These are phyloP conservation scores for Zopfochytrium polystomum DNA, from an alignment of 371 early-diverging fungal species.

Conservation along the genomic window DNA sequence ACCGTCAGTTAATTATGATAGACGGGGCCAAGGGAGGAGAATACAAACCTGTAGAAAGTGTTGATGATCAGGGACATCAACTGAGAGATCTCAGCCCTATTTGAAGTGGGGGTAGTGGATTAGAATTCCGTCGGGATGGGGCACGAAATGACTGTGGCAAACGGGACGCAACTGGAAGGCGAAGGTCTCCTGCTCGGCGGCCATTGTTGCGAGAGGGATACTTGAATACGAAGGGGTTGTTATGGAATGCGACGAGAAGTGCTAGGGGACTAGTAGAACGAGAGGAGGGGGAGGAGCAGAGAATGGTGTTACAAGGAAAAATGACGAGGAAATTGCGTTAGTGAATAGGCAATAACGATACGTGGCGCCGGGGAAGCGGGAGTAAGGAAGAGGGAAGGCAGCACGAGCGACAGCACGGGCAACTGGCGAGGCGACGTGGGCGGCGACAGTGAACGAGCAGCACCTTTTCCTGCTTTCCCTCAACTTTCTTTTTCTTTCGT, in stretches of 20 bases:
- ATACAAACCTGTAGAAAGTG: constrained; percentile 55
- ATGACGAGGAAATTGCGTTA: too few relatives aligned
- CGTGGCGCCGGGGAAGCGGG: too few relatives aligned
- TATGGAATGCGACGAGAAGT: too few relatives aligned
- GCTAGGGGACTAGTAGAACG: too few relatives aligned
- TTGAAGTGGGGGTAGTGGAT: background rate
- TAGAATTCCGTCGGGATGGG: background rate
- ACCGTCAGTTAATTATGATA: background rate
- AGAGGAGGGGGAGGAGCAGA: too few relatives aligned
- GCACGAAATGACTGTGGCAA: constrained; percentile 44
- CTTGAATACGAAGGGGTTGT: background rate
- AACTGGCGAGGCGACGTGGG: too few relatives aligned
- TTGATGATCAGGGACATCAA: constrained; percentile 68
- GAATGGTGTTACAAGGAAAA: background rate
- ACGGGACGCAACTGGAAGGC: constrained; percentile 83
- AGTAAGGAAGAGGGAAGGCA: too few relatives aligned
- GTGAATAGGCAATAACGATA: too few relatives aligned
- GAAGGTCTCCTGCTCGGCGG: constrained; percentile 57
- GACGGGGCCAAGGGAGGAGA: background rate
- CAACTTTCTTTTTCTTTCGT: too few relatives aligned
- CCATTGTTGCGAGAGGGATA: constrained; percentile 2
- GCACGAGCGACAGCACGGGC: too few relatives aligned
- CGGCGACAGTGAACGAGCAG: too few relatives aligned
- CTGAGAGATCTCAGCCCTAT: constrained; percentile 50
- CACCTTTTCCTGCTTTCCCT: too few relatives aligned